A percentile compares a stretch with the other conserved stretches of the same genome.
phyloP scores from a whole-genome alignment of 345 rosid genomes.

The Limnanthes douglasii region DNA sequence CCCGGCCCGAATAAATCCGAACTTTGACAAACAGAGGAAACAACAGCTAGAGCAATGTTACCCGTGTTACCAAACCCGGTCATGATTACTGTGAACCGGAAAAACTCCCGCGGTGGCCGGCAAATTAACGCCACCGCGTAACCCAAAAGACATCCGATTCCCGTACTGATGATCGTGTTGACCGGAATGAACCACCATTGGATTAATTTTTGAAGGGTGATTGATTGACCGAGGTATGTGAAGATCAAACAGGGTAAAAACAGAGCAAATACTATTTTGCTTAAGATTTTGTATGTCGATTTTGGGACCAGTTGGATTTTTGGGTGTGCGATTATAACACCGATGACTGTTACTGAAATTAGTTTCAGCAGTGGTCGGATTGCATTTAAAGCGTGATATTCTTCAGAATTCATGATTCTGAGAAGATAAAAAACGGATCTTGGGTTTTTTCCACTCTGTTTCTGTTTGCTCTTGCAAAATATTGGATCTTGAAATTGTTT shows the following conservation, averaged over 20 bases:
- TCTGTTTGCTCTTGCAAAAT: no score
- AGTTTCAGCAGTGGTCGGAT: constrained; percentile 23
- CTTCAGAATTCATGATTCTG: no score
- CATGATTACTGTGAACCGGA: constrained; percentile 23
- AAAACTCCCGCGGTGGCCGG: constrained; percentile 18
- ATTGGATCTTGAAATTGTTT: no score
- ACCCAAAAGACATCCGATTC: constrained; percentile 19
- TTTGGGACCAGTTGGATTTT: constrained; percentile 18
- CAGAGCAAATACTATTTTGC: constrained; percentile 19
- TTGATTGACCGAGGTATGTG: constrained; percentile 16
- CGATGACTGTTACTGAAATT: constrained; percentile 16
- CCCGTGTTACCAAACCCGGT: constrained; percentile 33
- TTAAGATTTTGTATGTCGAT: constrained; percentile 17
- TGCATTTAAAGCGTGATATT: no score
- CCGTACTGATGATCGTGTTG: constrained; percentile 17
- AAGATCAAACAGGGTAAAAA: constrained; percentile 29
- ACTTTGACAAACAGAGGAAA: constrained; percentile 18
- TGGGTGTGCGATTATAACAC: constrained; percentile 17
- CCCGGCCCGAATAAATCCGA: constrained; percentile 12
- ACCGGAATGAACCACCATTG: constrained; percentile 37
- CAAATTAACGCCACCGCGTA: constrained; percentile 16
- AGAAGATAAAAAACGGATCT: no score
- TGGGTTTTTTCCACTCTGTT: no score
- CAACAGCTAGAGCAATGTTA: constrained; percentile 16
- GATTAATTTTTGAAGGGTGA: constrained; percentile 6